Base-by-base conservation (phyloP, 2,329 filamentous ascomycete species). In the Trichoderma gracile region DNA sequence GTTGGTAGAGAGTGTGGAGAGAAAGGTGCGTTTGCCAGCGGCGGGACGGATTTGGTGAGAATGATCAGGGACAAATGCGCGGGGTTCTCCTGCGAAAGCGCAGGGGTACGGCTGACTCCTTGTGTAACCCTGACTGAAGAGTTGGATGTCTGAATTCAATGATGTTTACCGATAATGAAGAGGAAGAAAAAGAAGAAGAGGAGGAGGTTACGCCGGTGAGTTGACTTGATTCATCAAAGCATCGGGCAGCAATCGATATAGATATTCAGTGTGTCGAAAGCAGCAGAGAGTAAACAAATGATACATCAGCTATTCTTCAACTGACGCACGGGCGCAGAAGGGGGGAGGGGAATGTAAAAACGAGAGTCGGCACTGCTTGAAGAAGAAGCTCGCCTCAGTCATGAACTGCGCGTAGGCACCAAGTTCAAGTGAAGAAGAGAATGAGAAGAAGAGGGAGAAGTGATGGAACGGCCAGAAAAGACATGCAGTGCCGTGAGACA, bases 401-500 rank as follows among this genome's bases (percentile, higher is more conserved):
- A 3, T 17, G 33, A 33, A n/a, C 17, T 58, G 42, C 50, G 23
- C 49, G 9, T 14, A 9, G 25, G 47, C 40, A 60, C 23, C 23
- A 43, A 21, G 38, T 17, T 49, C 15, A 25, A 42, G 33, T 38
- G 53, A 56, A 56, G 42, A 56, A 40, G 33, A 43, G 45, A 42
- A 27, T 21, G 46, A 56, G 50, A 38, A 49, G 33, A 25, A 42
- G 46, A 50, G 38, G 43, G 49, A 27, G 21, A 42, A 49, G 33
- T n/a, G 15, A 25, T 21, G 38, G 33, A n/a, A 30, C 14, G 43
- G 21, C 23, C 23, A 46, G 23, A 30, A 17, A 40, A 38, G 42
- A 63, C 27, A 17, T 55, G 49, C 40, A 55, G 52, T 45, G 61
- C 54, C 30, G 27, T 64, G 61, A 64, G 54, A 58, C 61, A 64